Evolutionary conservation across 306 rosid genomes (phyloP).

Genomic region (Notholithocarpus densiflorus): DNA sequence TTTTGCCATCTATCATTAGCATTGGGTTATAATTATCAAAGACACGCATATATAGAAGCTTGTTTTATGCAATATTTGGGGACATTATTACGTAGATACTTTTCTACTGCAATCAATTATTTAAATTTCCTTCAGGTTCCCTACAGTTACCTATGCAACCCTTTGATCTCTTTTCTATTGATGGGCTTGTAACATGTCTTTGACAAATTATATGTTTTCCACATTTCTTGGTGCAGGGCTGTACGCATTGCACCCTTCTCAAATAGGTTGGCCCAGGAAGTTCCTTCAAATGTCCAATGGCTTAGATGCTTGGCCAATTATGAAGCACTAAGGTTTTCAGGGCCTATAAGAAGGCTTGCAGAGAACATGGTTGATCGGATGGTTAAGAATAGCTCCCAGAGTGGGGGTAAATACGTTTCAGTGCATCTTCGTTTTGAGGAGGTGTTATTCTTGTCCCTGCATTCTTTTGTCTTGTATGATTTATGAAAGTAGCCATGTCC

Average conservation of each 20-base stretch:
- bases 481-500: conserved; percentile 14
- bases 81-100: not conserved
- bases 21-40: not conserved
- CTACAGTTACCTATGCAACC: not conserved
- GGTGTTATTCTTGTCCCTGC: conserved; percentile 42
- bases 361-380: conserved; percentile 88
- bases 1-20: not conserved
- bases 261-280: conserved; percentile 84
- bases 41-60: not conserved
- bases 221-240: conserved; percentile 58
- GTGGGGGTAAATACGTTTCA: conserved; percentile 85
- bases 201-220: conserved; percentile 36
- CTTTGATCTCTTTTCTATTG: not conserved
- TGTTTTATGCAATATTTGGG: not conserved
- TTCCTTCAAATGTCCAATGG: conserved; percentile 72
- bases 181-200: conserved; percentile 3
- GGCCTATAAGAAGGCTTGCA: conserved; percentile 74
- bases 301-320: conserved; percentile 86
- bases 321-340: conserved; percentile 81
- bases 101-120: not conserved
- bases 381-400: conserved; percentile 69
- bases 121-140: not conserved
- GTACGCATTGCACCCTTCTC: conserved; percentile 97
- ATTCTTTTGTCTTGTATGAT: not conserved
- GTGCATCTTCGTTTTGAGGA: conserved; percentile 99